Percentiles rank a stretch among this genome's conserved stretches.
Evolutionary conservation across 2,329 filamentous ascomycete genomes (phyloP).

Genomic region (Raffaelea ambrosiae): DNA sequence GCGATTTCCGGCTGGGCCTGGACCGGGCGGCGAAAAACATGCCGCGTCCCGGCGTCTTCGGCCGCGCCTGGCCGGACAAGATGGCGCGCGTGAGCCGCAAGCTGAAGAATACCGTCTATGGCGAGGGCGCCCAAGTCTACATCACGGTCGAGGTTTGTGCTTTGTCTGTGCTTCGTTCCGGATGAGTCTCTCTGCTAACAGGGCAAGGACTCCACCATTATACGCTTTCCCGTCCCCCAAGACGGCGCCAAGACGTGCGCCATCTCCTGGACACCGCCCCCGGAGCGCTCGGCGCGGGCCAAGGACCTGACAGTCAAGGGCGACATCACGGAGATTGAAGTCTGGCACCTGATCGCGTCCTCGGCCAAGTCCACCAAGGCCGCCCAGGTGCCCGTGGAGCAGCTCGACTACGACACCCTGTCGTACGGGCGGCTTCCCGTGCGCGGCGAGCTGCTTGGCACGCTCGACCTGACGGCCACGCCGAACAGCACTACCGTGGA

Average conservation of each 20-base stretch:
- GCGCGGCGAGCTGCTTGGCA: slow-evolving; percentile 2
- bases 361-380: background rate
- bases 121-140: background rate
- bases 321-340: slow-evolving; percentile 1
- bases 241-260: background rate
- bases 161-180: background rate
- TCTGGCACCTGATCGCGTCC: slow-evolving; percentile 1
- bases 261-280: background rate
- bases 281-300: background rate
- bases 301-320: slow-evolving; percentile 1
- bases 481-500: slow-evolving; percentile 1
- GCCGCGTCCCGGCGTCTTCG: background rate
- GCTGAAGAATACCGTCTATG: background rate
- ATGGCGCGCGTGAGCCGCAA: slow-evolving; percentile 2
- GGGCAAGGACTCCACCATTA: slow-evolving; percentile 1
- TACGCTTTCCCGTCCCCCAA: slow-evolving; percentile 1
- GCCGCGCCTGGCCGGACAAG: background rate
- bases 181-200: background rate
- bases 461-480: background rate
- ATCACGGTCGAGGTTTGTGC: slow-evolving; percentile 1
- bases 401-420: slow-evolving; percentile 2
- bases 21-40: background rate
- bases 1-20: background rate
- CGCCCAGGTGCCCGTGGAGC: background rate
- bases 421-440: slow-evolving; percentile 1